Conservation (phyloP, 2,329 filamentous ascomycete genomes). For the Sclerotinia minor region DNA sequence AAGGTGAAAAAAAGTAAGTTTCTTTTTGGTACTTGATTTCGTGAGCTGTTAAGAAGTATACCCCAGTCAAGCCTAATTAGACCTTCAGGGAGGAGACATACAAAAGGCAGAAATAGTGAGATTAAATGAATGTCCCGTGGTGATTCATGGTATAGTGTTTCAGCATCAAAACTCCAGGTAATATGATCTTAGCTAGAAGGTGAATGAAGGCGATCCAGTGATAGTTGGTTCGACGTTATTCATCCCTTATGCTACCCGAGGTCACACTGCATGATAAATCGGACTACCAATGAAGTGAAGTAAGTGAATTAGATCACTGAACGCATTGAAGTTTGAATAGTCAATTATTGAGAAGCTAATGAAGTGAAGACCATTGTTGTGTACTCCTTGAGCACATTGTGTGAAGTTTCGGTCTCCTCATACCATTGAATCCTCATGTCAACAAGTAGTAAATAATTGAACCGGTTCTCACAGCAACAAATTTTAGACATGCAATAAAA, state of each 20-base stretch:
- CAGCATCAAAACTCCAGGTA: background rate
- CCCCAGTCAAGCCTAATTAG: background rate
- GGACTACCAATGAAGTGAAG: background rate
- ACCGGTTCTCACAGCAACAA: background rate
- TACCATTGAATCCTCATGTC: background rate
- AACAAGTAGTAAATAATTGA: background rate
- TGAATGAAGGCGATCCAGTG: background rate
- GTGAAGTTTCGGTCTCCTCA: background rate
- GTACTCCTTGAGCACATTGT: background rate
- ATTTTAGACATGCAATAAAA: background rate
- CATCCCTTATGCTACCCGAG: background rate
- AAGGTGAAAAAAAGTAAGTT: background rate
- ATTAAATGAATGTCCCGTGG: no score
- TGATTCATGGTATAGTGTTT: background rate
- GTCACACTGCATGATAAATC: background rate
- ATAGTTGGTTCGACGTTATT: background rate
- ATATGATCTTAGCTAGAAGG: background rate
- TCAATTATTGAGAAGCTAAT: background rate
- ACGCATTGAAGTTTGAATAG: background rate
- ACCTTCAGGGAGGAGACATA: background rate
- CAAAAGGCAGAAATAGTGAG: background rate
- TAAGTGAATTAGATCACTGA: background rate
- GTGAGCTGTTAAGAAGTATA: background rate
- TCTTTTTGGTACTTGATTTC: background rate
- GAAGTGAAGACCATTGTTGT: background rate